A percentile compares a stretch with the other conserved stretches of the same genome.
These are phyloP conservation scores for Blastobotrys muscicola DNA, from an alignment of 805 yeast genomes.

Conservation along the genomic window DNA sequence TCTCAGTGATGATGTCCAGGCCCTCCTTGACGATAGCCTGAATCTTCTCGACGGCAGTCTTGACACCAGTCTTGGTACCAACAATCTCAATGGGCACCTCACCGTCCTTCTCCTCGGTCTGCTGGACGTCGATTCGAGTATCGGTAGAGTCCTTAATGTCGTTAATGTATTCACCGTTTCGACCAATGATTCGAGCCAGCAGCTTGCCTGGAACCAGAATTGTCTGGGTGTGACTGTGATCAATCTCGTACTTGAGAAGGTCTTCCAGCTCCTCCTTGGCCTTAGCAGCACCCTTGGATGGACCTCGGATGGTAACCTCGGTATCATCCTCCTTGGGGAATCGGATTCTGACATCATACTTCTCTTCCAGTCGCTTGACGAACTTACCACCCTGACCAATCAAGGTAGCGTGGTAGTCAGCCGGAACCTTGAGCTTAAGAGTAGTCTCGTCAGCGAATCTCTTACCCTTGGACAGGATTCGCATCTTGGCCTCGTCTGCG, in stretches of 20 bases:
- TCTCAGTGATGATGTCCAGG: constrained; percentile 48
- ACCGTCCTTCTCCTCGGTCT: constrained; percentile 34
- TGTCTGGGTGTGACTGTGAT: constrained; percentile 63
- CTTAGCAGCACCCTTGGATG: constrained; percentile 77
- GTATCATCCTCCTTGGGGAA: constrained; percentile 49
- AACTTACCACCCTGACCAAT: constrained; percentile 79
- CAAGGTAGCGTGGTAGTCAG: constrained; percentile 66
- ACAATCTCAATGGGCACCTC: constrained; percentile 56
- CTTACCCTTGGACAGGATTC: constrained; percentile 50
- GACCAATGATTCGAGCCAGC: constrained; percentile 84
- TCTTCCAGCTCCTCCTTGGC: constrained; percentile 81
- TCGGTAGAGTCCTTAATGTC: constrained; percentile 66
- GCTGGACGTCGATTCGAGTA: constrained; percentile 36
- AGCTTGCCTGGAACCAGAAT: constrained; percentile 61
- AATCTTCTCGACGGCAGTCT: constrained; percentile 58
- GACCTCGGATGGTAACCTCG: constrained; percentile 72
- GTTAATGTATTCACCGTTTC: constrained; percentile 72
- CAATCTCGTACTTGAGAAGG: constrained; percentile 75
- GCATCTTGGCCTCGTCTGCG: constrained; percentile 59
- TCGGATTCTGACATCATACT: constrained; percentile 70
- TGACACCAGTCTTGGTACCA: constrained; percentile 70
- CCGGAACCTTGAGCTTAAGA: constrained; percentile 58
- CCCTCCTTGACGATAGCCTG: constrained; percentile 53
- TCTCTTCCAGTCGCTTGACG: constrained; percentile 76
- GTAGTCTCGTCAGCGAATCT: constrained; percentile 77